phyloP scores from a whole-genome alignment of 208 protist species.

The Crithidia sp. region DNA sequence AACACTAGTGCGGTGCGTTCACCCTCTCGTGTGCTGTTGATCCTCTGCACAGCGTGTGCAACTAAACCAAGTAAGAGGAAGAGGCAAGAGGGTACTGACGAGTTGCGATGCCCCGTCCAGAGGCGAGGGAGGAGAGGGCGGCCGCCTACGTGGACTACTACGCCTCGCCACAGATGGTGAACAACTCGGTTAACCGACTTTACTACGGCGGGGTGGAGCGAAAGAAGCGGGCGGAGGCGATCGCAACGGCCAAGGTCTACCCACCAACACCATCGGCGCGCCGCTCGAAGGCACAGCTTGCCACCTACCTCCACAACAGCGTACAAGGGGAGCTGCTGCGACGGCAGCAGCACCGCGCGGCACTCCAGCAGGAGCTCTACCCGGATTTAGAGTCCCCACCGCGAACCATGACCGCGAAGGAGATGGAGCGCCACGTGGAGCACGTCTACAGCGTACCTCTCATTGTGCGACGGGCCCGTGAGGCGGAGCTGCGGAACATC shows the following conservation, averaged over 20 bases:
- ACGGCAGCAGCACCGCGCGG: slow-evolving; percentile 64
- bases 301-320: slow-evolving; percentile 63
- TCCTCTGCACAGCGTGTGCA: too few relatives aligned
- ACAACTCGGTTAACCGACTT: slow-evolving; percentile 73
- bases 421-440: slow-evolving; percentile 58
- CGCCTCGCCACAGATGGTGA: slow-evolving; percentile 70
- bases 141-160: slow-evolving; percentile 81
- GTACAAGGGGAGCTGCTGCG: slow-evolving; percentile 72
- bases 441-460: slow-evolving; percentile 75
- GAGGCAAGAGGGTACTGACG: background rate
- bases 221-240: slow-evolving; percentile 46
- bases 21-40: too few relatives aligned
- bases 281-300: slow-evolving; percentile 65
- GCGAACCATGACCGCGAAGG: slow-evolving; percentile 30
- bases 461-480: slow-evolving; percentile 38
- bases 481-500: slow-evolving; percentile 41
- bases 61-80: background rate
- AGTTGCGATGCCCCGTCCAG: slow-evolving; percentile 71
- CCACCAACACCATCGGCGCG: slow-evolving; percentile 39
- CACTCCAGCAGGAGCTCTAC: slow-evolving; percentile 73
- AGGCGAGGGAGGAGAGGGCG: slow-evolving; percentile 65
- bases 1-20: too few relatives aligned
- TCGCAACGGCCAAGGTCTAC: slow-evolving; percentile 56
- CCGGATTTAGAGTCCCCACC: slow-evolving; percentile 26
- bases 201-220: slow-evolving; percentile 58